Conservation (phyloP, 2,329 filamentous ascomycete genomes). For the Myriosclerotinia scirpicola region DNA sequence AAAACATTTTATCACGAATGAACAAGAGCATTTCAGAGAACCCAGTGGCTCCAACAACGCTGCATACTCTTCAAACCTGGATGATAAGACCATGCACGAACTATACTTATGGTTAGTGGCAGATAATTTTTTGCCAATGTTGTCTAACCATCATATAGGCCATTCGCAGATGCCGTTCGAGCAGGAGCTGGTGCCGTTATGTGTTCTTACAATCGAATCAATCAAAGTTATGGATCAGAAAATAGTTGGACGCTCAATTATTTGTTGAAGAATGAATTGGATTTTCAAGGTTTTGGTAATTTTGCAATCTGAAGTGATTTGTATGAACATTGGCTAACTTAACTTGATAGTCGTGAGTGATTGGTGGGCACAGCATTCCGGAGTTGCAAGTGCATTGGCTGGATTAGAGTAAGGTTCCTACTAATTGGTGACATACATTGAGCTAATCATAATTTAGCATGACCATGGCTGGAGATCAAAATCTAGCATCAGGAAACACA, state of each 20-base stretch:
- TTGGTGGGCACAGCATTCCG: constrained; percentile 73
- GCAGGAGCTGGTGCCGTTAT: constrained; percentile 79
- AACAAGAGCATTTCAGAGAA: constrained; percentile 58
- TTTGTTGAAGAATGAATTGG: constrained; percentile 75
- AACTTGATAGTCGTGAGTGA: constrained; percentile 62
- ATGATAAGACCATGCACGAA: constrained; percentile 62
- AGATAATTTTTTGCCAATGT: too few species aligned
- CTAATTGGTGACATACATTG: too few species aligned
- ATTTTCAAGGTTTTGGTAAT: constrained; percentile 69
- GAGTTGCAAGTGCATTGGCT: constrained; percentile 65
- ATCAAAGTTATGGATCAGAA: constrained; percentile 77
- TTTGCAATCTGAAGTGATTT: not conserved
- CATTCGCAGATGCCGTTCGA: constrained; percentile 57
- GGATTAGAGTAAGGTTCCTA: constrained; percentile 54
- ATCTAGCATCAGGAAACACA: constrained; percentile 63
- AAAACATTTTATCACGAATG: constrained; percentile 69
- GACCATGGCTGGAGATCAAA: constrained; percentile 80
- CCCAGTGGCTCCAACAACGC: constrained; percentile 30
- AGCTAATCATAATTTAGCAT: constrained; percentile 51
- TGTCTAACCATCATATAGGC: constrained; percentile 38
- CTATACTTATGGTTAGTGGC: constrained; percentile 52
- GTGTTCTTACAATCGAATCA: constrained; percentile 66
- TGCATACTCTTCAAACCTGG: constrained; percentile 66
- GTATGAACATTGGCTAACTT: constrained; percentile 22
- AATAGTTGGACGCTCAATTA: constrained; percentile 75